A percentile compares a stretch with the other conserved stretches of the same genome.
Evolutionary conservation across 257 asterid genomes (phyloP).

Genomic region (Solanum tacnaense): DNA sequence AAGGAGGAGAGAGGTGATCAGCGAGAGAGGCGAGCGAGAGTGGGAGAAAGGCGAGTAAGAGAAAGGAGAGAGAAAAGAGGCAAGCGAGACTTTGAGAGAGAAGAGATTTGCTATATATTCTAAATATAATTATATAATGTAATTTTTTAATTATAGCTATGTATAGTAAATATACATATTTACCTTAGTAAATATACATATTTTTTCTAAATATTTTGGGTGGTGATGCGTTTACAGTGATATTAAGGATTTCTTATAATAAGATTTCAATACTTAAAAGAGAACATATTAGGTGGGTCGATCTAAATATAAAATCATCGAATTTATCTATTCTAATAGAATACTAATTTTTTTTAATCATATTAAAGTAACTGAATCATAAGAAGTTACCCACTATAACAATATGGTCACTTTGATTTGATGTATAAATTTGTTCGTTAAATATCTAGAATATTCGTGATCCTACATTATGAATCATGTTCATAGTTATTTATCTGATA

Average conservation of each 20-base stretch:
- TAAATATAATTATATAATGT: too few species aligned
- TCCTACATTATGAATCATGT: too few species aligned
- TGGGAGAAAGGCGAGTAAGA: too few species aligned
- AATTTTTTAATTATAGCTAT: too few species aligned
- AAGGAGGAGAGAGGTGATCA: neutral
- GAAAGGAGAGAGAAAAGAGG: neutral
- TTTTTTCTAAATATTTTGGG: neutral
- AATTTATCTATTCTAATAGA: neutral
- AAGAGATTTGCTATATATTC: too few species aligned
- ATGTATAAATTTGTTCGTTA: neutral
- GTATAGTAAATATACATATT: too few species aligned
- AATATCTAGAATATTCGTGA: neutral
- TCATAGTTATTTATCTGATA: too few species aligned
- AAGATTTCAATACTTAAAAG: neutral
- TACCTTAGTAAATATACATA: too few species aligned
- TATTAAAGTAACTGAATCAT: neutral
- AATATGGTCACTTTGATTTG: neutral
- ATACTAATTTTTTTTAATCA: neutral
- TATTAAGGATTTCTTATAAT: neutral
- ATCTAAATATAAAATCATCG: neutral
- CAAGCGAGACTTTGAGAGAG: neutral
- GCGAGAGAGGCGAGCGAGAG: too few species aligned
- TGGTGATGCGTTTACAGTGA: neutral
- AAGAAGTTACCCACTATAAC: neutral
- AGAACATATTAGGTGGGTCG: neutral